Evolutionary conservation across 2,329 filamentous ascomycete genomes (phyloP).

Genomic region (Dryadomyces quercivorus): DNA sequence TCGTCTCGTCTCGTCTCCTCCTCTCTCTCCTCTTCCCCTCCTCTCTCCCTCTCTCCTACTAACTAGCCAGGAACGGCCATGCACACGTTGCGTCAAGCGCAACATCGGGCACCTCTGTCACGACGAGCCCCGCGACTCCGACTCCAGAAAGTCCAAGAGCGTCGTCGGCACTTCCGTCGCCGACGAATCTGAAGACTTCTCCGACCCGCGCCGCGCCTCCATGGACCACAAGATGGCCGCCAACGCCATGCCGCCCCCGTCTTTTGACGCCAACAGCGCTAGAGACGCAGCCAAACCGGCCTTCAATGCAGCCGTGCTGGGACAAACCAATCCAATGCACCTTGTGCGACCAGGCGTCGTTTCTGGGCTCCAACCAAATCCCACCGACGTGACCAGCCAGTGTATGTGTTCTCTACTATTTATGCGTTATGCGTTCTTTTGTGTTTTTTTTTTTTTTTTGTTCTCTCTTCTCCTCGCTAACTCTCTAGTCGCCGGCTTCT

Average conservation of each 20-base stretch:
- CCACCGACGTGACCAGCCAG: slow-evolving; percentile 55
- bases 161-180: slow-evolving; percentile 42
- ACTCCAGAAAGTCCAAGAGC: slow-evolving; percentile 67
- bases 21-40: slow-evolving; percentile 2
- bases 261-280: slow-evolving; percentile 24
- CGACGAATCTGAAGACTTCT: slow-evolving; percentile 47
- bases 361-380: slow-evolving; percentile 51
- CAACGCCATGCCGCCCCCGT: slow-evolving; percentile 43
- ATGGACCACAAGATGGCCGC: slow-evolving; percentile 35
- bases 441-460: background rate
- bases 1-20: no score
- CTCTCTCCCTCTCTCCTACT: background rate
- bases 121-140: slow-evolving; percentile 84
- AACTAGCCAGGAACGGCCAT: slow-evolving; percentile 70
- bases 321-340: slow-evolving; percentile 44
- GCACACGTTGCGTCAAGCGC: slow-evolving; percentile 93
- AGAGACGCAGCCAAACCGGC: slow-evolving; percentile 27
- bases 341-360: slow-evolving; percentile 61
- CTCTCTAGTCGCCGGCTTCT: slow-evolving; percentile 59
- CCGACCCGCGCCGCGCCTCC: slow-evolving; percentile 39
- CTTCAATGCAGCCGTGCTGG: slow-evolving; percentile 31
- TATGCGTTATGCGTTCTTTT: no score
- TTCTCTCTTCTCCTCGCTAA: background rate
- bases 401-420: no score
- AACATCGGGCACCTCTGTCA: slow-evolving; percentile 98